Evolutionary conservation across 129 eudicot species (phyloP).

Genomic region (Calendula officinalis): DNA sequence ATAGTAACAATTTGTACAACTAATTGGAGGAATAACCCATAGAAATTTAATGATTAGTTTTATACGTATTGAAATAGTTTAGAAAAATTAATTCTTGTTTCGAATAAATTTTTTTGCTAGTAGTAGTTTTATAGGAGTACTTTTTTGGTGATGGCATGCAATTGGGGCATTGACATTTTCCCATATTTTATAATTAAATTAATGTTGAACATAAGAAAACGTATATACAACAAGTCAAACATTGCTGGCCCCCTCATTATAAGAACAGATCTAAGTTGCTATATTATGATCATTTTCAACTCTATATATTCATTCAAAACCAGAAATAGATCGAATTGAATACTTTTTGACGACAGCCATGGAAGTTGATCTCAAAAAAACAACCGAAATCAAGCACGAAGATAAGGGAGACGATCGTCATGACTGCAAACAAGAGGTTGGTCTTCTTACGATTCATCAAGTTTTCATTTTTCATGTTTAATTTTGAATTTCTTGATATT

Average conservation of each 20-base stretch:
- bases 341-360: slow-evolving; percentile 21
- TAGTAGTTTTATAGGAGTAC: slow-evolving; percentile 29
- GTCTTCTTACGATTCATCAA: slow-evolving; percentile 12
- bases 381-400: slow-evolving; percentile 30
- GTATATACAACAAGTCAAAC: slow-evolving; percentile 59
- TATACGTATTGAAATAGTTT: slow-evolving; percentile 6
- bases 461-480: background rate
- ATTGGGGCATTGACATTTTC: slow-evolving; percentile 69
- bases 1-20: too few species aligned
- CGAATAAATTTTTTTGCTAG: slow-evolving; percentile 16
- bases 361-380: slow-evolving; percentile 32
- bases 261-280: slow-evolving; percentile 44
- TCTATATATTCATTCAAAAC: slow-evolving; percentile 22
- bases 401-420: slow-evolving; percentile 27
- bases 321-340: background rate
- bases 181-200: slow-evolving; percentile 31
- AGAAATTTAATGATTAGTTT: background rate
- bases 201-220: slow-evolving; percentile 49
- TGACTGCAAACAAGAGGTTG: slow-evolving; percentile 30
- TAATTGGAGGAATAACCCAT: background rate
- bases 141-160: slow-evolving; percentile 35
- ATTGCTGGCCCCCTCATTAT: slow-evolving; percentile 48
- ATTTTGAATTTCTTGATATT: background rate
- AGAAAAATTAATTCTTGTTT: slow-evolving; percentile 22
- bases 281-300: slow-evolving; percentile 30